Base-by-base conservation (phyloP, 2,329 filamentous ascomycete species). In the Falciphora oryzae region DNA sequence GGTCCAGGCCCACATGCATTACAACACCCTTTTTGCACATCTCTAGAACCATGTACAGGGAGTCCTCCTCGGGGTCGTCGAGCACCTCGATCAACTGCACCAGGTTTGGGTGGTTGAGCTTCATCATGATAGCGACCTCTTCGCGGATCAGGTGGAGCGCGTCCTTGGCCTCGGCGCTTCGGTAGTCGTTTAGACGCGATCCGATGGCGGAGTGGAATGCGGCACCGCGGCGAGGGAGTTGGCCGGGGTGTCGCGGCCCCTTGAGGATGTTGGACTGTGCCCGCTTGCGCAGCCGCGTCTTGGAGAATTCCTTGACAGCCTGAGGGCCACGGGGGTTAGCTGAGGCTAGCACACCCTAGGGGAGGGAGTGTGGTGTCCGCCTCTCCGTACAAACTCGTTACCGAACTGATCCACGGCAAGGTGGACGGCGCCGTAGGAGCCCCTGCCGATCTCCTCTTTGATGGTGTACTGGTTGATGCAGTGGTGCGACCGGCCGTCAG, bases 81-180 rank as follows among this genome's bases (percentile, higher is more conserved):
- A 99, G 81, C 3, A 99, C 95, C 77, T 99, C 95, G 69, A 96
- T 92, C 62, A 99, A 80, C 59, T 90, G 88, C 18, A 98, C 94
- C n/a, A 99, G 81, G 73, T 98, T 99, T 32, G 88, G 89, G 73
- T 99, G 95, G 73, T 97, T 89, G 60, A 98, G 83, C 78, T 98
- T 98, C 81, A 98, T 99, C 93, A 99, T 98, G 73, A 98, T 96
- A 65, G 95, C 95, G 71, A 98, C 95, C 76, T 99, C 95, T 75
- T 97, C 91, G 67, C 93, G 90, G 75, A 99, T 98, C 66, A 98
- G 80, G 72, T 91, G 91, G 16, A 98, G 81, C 0, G 94, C 86
- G 71, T 88, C 86, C 31, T 81, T 80, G 69, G 89, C 89, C 73
- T 90, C 89, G 58, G 83, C 83, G 29, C 35, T 62, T 50, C 61